These are phyloP conservation scores for Boletus pseudopeckii DNA, from an alignment of 768 basidiomycete species.

Conservation along the genomic window DNA sequence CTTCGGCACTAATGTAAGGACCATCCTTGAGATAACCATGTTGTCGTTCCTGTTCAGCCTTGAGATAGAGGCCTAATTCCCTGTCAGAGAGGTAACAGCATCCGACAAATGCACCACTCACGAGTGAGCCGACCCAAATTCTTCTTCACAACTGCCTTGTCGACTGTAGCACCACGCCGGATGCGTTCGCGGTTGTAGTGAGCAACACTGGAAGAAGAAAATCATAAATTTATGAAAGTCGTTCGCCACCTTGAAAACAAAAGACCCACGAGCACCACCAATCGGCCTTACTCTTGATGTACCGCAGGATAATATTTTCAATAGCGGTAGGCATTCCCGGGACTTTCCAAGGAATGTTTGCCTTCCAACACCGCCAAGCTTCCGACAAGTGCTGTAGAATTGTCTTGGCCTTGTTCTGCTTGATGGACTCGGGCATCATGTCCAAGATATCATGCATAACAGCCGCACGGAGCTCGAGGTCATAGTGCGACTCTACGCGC, in stretches of 20 bases:
- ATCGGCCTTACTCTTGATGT: conserved; percentile 99
- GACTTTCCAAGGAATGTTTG: conserved; percentile 99
- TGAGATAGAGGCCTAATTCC: conserved; percentile 75
- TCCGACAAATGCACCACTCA: conserved; percentile 32
- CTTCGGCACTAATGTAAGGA: conserved; percentile 97
- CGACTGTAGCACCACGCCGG: conserved; percentile 92
- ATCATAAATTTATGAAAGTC: neutral
- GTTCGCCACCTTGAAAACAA: neutral
- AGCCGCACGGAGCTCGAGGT: conserved; percentile 93
- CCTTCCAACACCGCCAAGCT: conserved; percentile 98
- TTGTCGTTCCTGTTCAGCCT: conserved; percentile 98
- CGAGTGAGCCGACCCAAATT: conserved; percentile 97
- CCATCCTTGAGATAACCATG: conserved; percentile 99
- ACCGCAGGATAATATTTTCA: conserved; percentile 97
- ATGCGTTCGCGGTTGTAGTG: conserved; percentile 99
- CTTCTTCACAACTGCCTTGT: conserved; percentile 99
- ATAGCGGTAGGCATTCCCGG: conserved; percentile 99
- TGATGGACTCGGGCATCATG: conserved; percentile 99
- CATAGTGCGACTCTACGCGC: conserved; percentile 97
- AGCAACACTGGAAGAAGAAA: conserved; percentile 57
- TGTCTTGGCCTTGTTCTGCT: conserved; percentile 99
- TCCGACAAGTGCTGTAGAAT: conserved; percentile 97
- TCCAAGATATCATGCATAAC: conserved; percentile 99
- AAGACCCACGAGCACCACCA: conserved; percentile 89
- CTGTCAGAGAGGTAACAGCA: conserved; percentile 1